These are phyloP conservation scores for Salvia miltiorrhiza DNA, from an alignment of 257 asterid species.

Conservation along the genomic window DNA sequence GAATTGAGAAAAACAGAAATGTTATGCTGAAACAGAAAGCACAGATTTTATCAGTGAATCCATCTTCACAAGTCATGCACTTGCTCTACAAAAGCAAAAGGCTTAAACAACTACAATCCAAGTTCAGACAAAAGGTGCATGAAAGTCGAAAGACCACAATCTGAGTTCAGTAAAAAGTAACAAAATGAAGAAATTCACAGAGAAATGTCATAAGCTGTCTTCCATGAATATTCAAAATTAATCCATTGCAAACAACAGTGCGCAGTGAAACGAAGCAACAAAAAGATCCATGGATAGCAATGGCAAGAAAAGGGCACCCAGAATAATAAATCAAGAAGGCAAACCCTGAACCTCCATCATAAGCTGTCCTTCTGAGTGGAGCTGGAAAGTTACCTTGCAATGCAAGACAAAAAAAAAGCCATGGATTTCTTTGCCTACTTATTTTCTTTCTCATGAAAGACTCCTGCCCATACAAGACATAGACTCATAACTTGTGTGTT, in stretches of 20 bases:
- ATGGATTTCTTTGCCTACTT: neutral
- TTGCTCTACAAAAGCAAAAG: neutral
- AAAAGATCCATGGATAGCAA: neutral
- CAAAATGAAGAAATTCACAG: neutral
- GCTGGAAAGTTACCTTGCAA: neutral
- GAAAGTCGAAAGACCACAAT: neutral
- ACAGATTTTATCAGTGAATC: neutral
- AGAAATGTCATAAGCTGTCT: neutral
- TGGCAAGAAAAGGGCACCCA: neutral
- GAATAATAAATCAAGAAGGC: neutral
- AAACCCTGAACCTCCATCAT: conserved; percentile 1
- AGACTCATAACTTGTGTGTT: neutral
- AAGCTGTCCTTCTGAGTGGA: neutral
- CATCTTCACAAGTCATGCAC: too few species aligned
- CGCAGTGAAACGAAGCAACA: neutral
- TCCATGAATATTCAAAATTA: neutral
- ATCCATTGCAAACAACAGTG: neutral
- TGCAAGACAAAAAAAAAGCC: too few species aligned
- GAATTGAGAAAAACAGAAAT: neutral
- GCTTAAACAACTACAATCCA: neutral
- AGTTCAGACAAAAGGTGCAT: neutral
- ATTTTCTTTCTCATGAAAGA: neutral
- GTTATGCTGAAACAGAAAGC: neutral
- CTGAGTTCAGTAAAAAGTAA: neutral
- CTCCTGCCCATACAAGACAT: neutral